Evolutionary conservation across 2,329 filamentous ascomycete genomes (phyloP).

Genomic region (Hymenoscyphus salicellus): DNA sequence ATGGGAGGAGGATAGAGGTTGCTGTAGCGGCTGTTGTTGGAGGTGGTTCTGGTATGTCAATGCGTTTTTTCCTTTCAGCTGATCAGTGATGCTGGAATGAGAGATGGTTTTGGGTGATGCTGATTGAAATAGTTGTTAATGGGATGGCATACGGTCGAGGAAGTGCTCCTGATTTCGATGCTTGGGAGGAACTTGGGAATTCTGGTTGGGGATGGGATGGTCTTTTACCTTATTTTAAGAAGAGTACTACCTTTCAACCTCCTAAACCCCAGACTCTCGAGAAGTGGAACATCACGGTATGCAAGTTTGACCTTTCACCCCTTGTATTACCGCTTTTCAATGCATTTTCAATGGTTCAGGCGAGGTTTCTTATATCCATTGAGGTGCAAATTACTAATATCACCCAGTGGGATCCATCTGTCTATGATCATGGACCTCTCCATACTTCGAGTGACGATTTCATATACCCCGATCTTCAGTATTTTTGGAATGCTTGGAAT

Average conservation of each 20-base stretch:
- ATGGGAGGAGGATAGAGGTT: background rate
- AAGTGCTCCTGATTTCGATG: conserved; percentile 4
- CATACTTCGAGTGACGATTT: background rate
- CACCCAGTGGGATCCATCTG: background rate
- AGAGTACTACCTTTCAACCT: conserved; percentile 31
- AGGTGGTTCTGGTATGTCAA: conserved; percentile 3
- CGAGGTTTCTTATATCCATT: too few species aligned
- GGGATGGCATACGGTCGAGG: conserved; percentile 7
- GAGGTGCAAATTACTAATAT: too few species aligned
- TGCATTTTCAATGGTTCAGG: too few species aligned
- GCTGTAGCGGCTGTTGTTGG: conserved; percentile 7
- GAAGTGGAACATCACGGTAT: conserved; percentile 13
- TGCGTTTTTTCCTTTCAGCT: background rate
- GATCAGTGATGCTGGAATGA: background rate
- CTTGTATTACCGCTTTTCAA: too few species aligned
- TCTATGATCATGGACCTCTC: conserved; percentile 12
- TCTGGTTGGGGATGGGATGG: conserved; percentile 42
- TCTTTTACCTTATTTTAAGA: conserved; percentile 45
- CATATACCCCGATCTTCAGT: background rate
- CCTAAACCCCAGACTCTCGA: conserved; percentile 10
- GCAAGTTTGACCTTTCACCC: too few species aligned
- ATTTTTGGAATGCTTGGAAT: background rate
- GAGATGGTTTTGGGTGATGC: too few species aligned
- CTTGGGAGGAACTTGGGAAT: conserved; percentile 43
- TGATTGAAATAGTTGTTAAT: background rate